phyloP scores from a whole-genome alignment of 805 yeast genomes.

The Candida tammaniensis region DNA sequence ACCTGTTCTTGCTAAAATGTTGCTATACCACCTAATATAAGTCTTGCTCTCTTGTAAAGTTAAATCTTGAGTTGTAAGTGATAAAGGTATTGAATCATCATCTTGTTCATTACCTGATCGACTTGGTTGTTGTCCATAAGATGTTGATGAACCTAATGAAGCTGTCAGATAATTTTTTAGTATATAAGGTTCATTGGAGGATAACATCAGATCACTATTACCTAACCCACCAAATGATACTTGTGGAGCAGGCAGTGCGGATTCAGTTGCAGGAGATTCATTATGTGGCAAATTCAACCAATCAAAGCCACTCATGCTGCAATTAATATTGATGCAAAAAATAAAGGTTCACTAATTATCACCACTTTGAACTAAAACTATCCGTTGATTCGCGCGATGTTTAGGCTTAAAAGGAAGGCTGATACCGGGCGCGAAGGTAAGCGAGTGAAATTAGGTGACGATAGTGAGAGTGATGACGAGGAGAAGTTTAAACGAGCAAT shows the following conservation, averaged over 20 bases:
- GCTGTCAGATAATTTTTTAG: constrained; percentile 1
- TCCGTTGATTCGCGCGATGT: too few relatives aligned
- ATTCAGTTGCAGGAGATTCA: constrained; percentile 5
- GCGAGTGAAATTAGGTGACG: not conserved
- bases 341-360: too few relatives aligned
- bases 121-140: not conserved
- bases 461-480: not conserved
- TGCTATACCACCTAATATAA: constrained; percentile 91
- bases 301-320: constrained; percentile 41
- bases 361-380: too few relatives aligned
- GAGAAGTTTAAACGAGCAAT: not conserved
- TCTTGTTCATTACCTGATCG: too few relatives aligned
- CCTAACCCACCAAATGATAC: constrained; percentile 45
- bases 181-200: not conserved
- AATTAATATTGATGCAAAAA: too few relatives aligned
- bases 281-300: constrained; percentile 42
- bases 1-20: constrained; percentile 69
- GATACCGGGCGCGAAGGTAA: not conserved
- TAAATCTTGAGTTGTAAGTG: constrained; percentile 64
- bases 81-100: constrained; percentile 54
- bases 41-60: constrained; percentile 78
- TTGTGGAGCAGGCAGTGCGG: constrained; percentile 42
- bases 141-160: not conserved
- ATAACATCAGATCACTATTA: constrained; percentile 7
- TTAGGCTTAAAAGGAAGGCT: not conserved